These are phyloP conservation scores for Allodekkera sacchari DNA, from an alignment of 805 yeast genomes.

Conservation along the genomic window DNA sequence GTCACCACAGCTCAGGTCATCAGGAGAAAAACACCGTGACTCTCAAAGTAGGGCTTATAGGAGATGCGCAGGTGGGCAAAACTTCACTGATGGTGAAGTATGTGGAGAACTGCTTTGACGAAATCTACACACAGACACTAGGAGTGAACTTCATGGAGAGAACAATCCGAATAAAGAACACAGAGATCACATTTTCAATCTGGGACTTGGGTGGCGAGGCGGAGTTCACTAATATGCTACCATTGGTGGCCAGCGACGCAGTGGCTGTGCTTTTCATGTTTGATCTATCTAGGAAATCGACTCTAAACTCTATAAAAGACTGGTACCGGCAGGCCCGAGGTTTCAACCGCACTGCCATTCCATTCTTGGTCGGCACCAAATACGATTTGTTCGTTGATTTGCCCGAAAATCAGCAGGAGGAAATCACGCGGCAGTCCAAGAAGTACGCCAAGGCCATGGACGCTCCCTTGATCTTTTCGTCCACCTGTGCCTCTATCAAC, in stretches of 20 bases:
- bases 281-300: constrained; percentile 80
- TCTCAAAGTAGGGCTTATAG: constrained; percentile 84
- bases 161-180: constrained; percentile 71
- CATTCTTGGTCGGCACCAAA: constrained; percentile 87
- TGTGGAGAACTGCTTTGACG: constrained; percentile 91
- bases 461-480: constrained; percentile 75
- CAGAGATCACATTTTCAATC: constrained; percentile 82
- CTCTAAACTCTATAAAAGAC: constrained; percentile 80
- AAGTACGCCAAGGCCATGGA: constrained; percentile 86
- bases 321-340: constrained; percentile 94
- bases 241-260: constrained; percentile 85
- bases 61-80: constrained; percentile 94
- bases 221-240: constrained; percentile 92
- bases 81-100: constrained; percentile 95
- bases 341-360: constrained; percentile 83
- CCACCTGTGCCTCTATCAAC: constrained; percentile 86
- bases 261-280: constrained; percentile 86
- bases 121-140: constrained; percentile 84
- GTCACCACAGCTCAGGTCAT: constrained; percentile 2
- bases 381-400: constrained; percentile 80
- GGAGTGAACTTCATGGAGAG: constrained; percentile 96
- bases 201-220: constrained; percentile 97
- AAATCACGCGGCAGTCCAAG: constrained; percentile 74
- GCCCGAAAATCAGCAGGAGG: constrained; percentile 73
- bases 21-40: constrained; percentile 38